Conservation (phyloP, 768 basidiomycete genomes). For the Suillus fuscotomentosus region DNA sequence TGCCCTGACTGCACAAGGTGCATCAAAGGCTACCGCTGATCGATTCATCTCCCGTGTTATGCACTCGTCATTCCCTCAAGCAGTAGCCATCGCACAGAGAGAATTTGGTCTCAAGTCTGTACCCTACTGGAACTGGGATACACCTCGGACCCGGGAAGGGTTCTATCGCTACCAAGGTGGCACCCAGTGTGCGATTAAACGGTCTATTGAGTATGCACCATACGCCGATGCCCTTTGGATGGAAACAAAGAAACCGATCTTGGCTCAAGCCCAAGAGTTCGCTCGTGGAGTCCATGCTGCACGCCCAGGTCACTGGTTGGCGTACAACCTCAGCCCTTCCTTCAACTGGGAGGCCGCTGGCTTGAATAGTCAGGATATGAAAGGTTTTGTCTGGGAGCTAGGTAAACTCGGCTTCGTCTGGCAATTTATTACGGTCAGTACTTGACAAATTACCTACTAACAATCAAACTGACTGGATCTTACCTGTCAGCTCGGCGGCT, state of each 20-base stretch:
- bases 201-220: constrained; percentile 90
- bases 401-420: constrained; percentile 96
- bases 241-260: constrained; percentile 95
- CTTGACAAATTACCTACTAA: background rate
- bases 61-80: constrained; percentile 65
- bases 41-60: constrained; percentile 64
- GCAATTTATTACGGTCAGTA: constrained; percentile 97
- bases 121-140: constrained; percentile 95
- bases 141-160: constrained; percentile 91
- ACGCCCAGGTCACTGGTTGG: constrained; percentile 90
- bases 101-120: constrained; percentile 71
- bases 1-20: constrained; percentile 62
- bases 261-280: constrained; percentile 90
- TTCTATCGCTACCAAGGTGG: constrained; percentile 98
- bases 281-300: constrained; percentile 81
- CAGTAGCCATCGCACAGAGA: constrained; percentile 72
- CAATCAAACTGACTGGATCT: constrained; percentile 8
- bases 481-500: constrained; percentile 75
- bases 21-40: constrained; percentile 45
- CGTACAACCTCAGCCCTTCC: constrained; percentile 93
- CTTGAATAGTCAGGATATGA: constrained; percentile 80
- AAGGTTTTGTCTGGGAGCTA: constrained; percentile 86
- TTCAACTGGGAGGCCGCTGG: constrained; percentile 97
- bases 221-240: constrained; percentile 93
- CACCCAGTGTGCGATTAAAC: constrained; percentile 90